Conservation (phyloP, 257 asterid species). For the Eucommia ulmoides region DNA sequence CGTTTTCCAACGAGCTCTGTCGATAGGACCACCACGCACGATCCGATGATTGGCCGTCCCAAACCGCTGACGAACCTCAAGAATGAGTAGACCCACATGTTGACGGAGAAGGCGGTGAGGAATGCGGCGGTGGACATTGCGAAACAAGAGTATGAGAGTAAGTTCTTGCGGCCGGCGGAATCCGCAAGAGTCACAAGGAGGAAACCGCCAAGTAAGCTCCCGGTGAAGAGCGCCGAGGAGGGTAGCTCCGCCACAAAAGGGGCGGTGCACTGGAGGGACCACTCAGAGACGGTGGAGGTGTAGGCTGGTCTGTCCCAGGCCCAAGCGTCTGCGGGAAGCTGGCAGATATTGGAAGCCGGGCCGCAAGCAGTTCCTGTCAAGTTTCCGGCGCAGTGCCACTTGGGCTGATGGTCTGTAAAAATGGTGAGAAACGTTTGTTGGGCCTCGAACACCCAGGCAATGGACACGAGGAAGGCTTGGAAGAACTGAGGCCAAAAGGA, state of each 20-base stretch:
- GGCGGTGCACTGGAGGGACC: constrained; percentile 43
- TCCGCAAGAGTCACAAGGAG: constrained; percentile 51
- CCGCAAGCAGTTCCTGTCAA: constrained; percentile 1
- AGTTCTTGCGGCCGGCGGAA: constrained; percentile 53
- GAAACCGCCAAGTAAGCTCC: constrained; percentile 55
- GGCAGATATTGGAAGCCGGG: constrained; percentile 14
- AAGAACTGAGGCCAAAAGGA: constrained; percentile 22
- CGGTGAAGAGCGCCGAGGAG: constrained; percentile 44
- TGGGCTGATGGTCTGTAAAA: constrained; percentile 32
- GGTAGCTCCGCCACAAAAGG: constrained; percentile 51
- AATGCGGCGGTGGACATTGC: constrained; percentile 44
- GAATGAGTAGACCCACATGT: constrained; percentile 29
- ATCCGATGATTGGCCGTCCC: constrained; percentile 39
- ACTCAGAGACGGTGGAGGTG: constrained; percentile 36
- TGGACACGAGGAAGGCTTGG: constrained; percentile 23
- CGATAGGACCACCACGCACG: constrained; percentile 43
- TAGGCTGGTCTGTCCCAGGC: constrained; percentile 24
- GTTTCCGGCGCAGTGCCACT: constrained; percentile 25
- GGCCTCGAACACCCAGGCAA: constrained; percentile 39
- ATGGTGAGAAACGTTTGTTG: constrained; percentile 36
- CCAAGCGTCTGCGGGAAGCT: constrained; percentile 25
- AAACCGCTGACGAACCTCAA: constrained; percentile 40
- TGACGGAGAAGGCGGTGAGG: constrained; percentile 28
- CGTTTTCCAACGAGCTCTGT: constrained; percentile 57
- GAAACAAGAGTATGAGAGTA: constrained; percentile 24